Evolutionary conservation across 352 stramenopile genomes (phyloP).

Genomic region (Globisporangium cylindrosporum): DNA sequence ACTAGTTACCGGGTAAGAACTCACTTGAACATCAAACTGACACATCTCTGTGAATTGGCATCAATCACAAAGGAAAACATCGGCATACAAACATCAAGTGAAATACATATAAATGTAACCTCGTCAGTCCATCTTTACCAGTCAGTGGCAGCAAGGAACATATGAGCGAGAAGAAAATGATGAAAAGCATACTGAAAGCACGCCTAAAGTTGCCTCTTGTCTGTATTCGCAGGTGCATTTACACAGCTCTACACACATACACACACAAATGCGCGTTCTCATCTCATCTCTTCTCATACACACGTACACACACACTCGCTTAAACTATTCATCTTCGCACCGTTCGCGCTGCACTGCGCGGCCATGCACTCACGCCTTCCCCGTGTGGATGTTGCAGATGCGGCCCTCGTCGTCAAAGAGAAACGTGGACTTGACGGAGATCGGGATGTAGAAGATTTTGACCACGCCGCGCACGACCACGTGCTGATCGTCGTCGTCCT

Average conservation of each 20-base stretch:
- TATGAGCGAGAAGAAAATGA: not conserved
- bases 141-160: too few relatives aligned
- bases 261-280: not conserved
- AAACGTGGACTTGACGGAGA: conserved; percentile 53
- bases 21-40: too few relatives aligned
- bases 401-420: conserved; percentile 32
- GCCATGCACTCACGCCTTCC: conserved; percentile 29
- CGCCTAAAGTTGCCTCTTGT: not conserved
- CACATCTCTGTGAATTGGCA: too few relatives aligned
- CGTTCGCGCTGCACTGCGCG: not conserved
- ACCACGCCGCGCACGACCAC: conserved; percentile 49
- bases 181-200: not conserved
- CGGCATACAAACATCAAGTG: too few relatives aligned
- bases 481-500: conserved; percentile 42
- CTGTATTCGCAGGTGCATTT: not conserved
- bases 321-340: not conserved
- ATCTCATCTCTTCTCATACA: not conserved
- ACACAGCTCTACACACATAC: not conserved
- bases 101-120: too few relatives aligned
- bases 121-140: too few relatives aligned
- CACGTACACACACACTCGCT: not conserved
- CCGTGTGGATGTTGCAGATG: conserved; percentile 51
- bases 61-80: too few relatives aligned
- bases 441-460: conserved; percentile 51
- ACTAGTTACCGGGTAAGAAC: too few relatives aligned